A percentile compares a stretch with the other conserved stretches of the same genome.
phyloP scores from a whole-genome alignment of 176 grass and related monocot species.

The Carex littledalei region DNA sequence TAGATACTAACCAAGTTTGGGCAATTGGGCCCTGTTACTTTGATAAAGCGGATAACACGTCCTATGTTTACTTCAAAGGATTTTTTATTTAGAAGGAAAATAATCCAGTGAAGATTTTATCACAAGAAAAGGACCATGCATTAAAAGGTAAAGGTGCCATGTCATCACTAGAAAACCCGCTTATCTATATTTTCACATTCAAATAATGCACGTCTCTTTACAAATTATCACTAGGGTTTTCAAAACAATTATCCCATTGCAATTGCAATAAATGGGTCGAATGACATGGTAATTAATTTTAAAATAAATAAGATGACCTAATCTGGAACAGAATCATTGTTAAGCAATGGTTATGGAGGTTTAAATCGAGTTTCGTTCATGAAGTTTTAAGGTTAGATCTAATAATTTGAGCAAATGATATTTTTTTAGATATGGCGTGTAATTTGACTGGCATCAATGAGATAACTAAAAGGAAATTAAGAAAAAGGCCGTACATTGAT shows the following conservation, averaged over 20 bases:
- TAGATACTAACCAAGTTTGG: too few relatives aligned
- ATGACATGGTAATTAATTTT: background rate
- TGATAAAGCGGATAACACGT: too few relatives aligned
- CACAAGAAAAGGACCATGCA: too few relatives aligned
- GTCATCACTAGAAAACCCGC: too few relatives aligned
- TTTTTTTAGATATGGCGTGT: background rate
- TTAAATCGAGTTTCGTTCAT: background rate
- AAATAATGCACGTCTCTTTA: background rate
- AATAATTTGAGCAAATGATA: background rate
- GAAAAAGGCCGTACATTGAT: background rate
- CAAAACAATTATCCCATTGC: background rate
- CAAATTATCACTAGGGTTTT: background rate
- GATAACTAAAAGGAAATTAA: background rate
- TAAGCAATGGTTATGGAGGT: background rate
- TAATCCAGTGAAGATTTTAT: too few relatives aligned
- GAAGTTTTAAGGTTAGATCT: background rate
- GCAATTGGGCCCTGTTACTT: too few relatives aligned
- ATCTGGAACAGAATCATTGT: background rate
- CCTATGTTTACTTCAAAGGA: too few relatives aligned
- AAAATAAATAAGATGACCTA: background rate
- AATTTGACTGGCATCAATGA: background rate
- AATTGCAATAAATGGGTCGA: background rate
- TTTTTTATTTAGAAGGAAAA: too few relatives aligned
- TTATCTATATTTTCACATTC: background rate
- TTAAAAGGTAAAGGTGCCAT: too few relatives aligned